Conservation (phyloP, 2,329 filamentous ascomycete genomes). For the Aspergillus ochraceus region DNA sequence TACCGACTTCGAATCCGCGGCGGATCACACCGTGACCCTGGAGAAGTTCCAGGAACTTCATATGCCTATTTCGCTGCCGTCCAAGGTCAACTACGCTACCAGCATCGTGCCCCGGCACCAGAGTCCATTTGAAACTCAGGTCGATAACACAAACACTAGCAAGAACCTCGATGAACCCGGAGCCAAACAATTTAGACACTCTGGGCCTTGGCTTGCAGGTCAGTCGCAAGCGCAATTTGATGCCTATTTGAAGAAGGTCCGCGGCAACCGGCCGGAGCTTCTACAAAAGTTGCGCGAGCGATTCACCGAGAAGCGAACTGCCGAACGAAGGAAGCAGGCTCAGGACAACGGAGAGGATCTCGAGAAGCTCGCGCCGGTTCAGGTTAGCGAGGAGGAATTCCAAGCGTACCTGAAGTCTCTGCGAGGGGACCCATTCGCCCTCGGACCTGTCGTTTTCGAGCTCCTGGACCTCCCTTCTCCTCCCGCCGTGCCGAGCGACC, state of each 20-base stretch:
- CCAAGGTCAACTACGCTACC: slow-evolving; percentile 33
- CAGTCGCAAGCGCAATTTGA: slow-evolving; percentile 58
- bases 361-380: slow-evolving; percentile 25
- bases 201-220: slow-evolving; percentile 59
- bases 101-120: slow-evolving; percentile 31
- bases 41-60: slow-evolving; percentile 84
- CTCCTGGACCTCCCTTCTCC: slow-evolving; percentile 58
- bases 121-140: slow-evolving; percentile 42
- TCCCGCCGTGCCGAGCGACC: slow-evolving; percentile 37
- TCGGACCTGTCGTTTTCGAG: slow-evolving; percentile 54
- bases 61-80: slow-evolving; percentile 63
- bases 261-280: slow-evolving; percentile 41
- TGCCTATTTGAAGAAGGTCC: slow-evolving; percentile 50
- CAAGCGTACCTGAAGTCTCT: slow-evolving; percentile 47
- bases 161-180: slow-evolving; percentile 30
- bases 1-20: slow-evolving; percentile 82
- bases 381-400: slow-evolving; percentile 48
- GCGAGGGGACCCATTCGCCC: slow-evolving; percentile 42
- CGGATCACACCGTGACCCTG: slow-evolving; percentile 77
- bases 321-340: slow-evolving; percentile 38
- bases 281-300: slow-evolving; percentile 37
- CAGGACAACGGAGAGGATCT: slow-evolving; percentile 43
- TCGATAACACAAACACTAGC: slow-evolving; percentile 48
- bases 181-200: slow-evolving; percentile 55
- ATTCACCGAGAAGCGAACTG: slow-evolving; percentile 33